phyloP scores from a whole-genome alignment of 768 basidiomycete genomes.

The Amanita molliuscula region DNA sequence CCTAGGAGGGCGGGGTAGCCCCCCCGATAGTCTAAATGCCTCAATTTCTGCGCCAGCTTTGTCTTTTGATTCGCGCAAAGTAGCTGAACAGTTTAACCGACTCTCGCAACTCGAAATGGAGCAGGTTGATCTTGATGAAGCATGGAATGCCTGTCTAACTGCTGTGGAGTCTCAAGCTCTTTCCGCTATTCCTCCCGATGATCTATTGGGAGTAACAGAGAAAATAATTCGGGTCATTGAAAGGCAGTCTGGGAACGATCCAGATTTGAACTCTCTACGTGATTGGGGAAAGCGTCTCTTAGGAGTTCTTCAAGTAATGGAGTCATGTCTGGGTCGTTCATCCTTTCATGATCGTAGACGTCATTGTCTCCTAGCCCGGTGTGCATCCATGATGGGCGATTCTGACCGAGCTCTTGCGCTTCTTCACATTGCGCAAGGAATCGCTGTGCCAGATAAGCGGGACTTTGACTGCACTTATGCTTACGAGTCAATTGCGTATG shows the following conservation, averaged over 20 bases:
- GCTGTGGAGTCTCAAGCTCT: slow-evolving; percentile 8
- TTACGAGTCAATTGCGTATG: slow-evolving; percentile 3
- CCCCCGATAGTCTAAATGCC: slow-evolving; percentile 1
- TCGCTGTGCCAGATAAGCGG: slow-evolving; percentile 13
- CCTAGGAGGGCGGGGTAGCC: not conserved
- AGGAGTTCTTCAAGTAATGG: slow-evolving; percentile 19
- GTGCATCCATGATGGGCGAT: slow-evolving; percentile 26
- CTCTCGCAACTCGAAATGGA: not conserved
- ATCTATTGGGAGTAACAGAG: not conserved
- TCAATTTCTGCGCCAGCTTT: slow-evolving; percentile 1
- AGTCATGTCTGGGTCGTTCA: slow-evolving; percentile 12
- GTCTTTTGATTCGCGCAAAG: not conserved
- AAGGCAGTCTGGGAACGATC: slow-evolving; percentile 8
- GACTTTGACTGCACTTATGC: slow-evolving; percentile 1
- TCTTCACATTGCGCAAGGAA: slow-evolving; percentile 15
- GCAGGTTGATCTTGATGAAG: slow-evolving; percentile 24
- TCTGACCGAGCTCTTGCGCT: slow-evolving; percentile 21
- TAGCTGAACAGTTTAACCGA: not conserved
- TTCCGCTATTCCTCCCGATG: not conserved
- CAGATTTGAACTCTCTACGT: slow-evolving; percentile 14
- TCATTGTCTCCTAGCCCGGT: slow-evolving; percentile 21
- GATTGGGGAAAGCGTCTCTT: slow-evolving; percentile 28
- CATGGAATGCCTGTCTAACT: slow-evolving; percentile 29
- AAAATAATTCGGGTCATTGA: slow-evolving; percentile 5
- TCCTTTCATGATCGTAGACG: slow-evolving; percentile 13